Evolutionary conservation across 768 basidiomycete genomes (phyloP).

Genomic region (Lentinula guzmanii): DNA sequence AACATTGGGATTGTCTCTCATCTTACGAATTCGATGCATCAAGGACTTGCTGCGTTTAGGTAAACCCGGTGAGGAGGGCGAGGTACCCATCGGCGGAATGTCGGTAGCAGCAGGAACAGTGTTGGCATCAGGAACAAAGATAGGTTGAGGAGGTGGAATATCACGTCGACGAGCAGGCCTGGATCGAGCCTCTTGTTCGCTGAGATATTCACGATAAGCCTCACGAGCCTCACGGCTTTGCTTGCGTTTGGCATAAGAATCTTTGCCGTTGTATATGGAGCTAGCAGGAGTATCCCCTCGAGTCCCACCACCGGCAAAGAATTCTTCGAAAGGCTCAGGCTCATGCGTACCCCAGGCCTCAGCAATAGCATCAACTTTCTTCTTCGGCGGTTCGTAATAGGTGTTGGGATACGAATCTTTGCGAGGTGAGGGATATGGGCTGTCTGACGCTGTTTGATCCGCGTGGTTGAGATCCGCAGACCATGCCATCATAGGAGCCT

Average conservation of each 20-base stretch:
- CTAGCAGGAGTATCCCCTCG: constrained; percentile 55
- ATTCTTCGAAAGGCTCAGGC: constrained; percentile 88
- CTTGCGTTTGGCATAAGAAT: constrained; percentile 40
- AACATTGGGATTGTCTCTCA: constrained; percentile 82
- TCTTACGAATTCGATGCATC: constrained; percentile 84
- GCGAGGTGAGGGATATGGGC: constrained; percentile 48
- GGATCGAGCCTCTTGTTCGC: constrained; percentile 27
- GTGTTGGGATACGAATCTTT: constrained; percentile 39
- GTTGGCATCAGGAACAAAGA: constrained; percentile 58
- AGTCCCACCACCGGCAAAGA: constrained; percentile 72
- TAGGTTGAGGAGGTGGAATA: constrained; percentile 80
- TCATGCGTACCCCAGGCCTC: constrained; percentile 94
- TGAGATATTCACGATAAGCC: constrained; percentile 36
- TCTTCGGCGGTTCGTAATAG: constrained; percentile 65
- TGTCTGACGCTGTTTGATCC: constrained; percentile 31
- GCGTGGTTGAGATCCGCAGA: constrained; percentile 32
- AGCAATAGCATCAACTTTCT: constrained; percentile 83
- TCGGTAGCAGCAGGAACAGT: constrained; percentile 30
- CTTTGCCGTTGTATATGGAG: constrained; percentile 65
- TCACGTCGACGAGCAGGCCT: constrained; percentile 36
- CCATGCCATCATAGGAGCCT: constrained; percentile 85
- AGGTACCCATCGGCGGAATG: constrained; percentile 20
- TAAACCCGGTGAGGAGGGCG: constrained; percentile 38
- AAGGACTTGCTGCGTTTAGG: constrained; percentile 76
- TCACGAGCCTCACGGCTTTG: constrained; percentile 47